Percentiles rank a stretch among this genome's conserved stretches.
These are phyloP conservation scores for Capsicum pubescens DNA, from an alignment of 257 asterid genomes.

Conservation along the genomic window DNA sequence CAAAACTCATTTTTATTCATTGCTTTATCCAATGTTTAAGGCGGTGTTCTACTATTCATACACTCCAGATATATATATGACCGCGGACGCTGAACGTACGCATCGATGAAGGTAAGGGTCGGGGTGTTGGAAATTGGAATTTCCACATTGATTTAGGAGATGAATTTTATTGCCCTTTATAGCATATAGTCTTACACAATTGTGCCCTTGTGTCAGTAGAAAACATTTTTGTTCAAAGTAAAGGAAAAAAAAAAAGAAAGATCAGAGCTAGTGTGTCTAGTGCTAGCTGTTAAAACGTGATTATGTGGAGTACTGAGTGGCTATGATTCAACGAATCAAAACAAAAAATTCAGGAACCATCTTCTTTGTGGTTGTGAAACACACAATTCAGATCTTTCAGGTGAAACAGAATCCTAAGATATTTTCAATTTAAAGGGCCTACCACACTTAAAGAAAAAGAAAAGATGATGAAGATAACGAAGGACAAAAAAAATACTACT, in stretches of 20 bases:
- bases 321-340: background rate
- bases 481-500: background rate
- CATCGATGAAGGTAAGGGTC: no score
- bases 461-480: background rate
- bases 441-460: background rate
- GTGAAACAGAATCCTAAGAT: slow-evolving; percentile 16
- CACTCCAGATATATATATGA: no score
- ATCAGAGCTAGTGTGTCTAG: background rate
- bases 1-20: background rate
- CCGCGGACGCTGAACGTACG: no score
- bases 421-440: slow-evolving; percentile 11
- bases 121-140: no score
- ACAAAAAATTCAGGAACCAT: background rate
- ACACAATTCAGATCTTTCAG: slow-evolving; percentile 1
- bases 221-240: background rate
- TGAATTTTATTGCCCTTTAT: no score
- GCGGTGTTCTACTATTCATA: background rate
- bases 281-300: background rate
- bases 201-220: background rate
- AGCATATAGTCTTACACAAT: no score
- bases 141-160: background rate
- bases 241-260: background rate
- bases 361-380: slow-evolving; percentile 24
- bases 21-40: background rate
- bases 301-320: background rate